phyloP scores from a whole-genome alignment of 768 basidiomycete genomes.

The Cubamyces lactineus region DNA sequence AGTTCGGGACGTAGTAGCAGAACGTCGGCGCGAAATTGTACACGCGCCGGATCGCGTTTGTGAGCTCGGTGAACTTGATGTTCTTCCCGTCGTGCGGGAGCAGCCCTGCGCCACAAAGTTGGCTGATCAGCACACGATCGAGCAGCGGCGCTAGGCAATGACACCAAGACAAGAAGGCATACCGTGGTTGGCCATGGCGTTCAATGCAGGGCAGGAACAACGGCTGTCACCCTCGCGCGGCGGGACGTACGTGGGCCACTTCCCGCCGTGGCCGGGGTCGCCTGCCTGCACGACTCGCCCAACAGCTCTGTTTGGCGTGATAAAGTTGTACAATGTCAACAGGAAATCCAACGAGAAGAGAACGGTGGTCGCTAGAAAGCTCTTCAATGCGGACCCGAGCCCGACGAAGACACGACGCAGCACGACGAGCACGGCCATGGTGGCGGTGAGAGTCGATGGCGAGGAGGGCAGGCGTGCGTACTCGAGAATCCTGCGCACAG shows the following conservation, averaged over 20 bases:
- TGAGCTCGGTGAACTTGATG: slow-evolving; percentile 59
- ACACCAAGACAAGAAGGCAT: not conserved
- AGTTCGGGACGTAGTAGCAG: slow-evolving; percentile 66
- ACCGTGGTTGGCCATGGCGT: slow-evolving; percentile 88
- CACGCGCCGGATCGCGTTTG: slow-evolving; percentile 49
- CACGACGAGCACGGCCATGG: slow-evolving; percentile 17
- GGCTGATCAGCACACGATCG: too few species aligned
- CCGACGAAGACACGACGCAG: slow-evolving; percentile 21
- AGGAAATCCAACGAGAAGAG: slow-evolving; percentile 43
- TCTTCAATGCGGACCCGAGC: slow-evolving; percentile 8
- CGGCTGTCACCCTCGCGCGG: slow-evolving; percentile 68
- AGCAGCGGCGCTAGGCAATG: not conserved
- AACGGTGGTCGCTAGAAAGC: slow-evolving; percentile 48
- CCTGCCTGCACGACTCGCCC: slow-evolving; percentile 29
- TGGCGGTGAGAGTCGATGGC: not conserved
- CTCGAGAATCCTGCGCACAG: too few species aligned
- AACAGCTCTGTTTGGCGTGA: slow-evolving; percentile 48
- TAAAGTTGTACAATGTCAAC: slow-evolving; percentile 42
- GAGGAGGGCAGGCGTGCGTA: too few species aligned
- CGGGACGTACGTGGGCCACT: slow-evolving; percentile 69
- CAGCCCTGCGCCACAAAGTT: slow-evolving; percentile 35
- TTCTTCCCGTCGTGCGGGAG: slow-evolving; percentile 67
- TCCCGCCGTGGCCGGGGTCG: slow-evolving; percentile 52
- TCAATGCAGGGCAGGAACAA: slow-evolving; percentile 73
- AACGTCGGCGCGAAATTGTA: slow-evolving; percentile 77